Conservation (phyloP, 306 rosid genomes). For the Prunus fruticosa region DNA sequence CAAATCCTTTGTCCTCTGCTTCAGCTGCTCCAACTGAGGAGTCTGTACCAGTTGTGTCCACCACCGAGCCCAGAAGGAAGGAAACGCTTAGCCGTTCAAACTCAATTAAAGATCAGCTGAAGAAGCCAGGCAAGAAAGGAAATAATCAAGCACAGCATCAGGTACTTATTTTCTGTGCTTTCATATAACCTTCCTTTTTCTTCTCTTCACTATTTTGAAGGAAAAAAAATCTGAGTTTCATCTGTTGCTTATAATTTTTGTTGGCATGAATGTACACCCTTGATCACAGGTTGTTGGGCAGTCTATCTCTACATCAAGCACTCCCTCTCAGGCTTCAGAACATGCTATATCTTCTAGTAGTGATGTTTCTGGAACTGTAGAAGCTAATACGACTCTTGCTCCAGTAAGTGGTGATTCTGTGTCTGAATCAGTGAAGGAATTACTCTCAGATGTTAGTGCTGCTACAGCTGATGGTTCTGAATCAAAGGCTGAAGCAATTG, state of each 20-base stretch:
- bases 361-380: slow-evolving; percentile 43
- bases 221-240: not conserved
- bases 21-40: slow-evolving; percentile 35
- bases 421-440: slow-evolving; percentile 25
- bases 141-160: slow-evolving; percentile 46
- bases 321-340: slow-evolving; percentile 38
- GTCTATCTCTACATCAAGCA: slow-evolving; percentile 33
- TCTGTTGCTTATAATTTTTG: not conserved
- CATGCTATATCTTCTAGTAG: slow-evolving; percentile 26
- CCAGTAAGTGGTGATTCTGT: slow-evolving; percentile 27
- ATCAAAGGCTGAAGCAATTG: slow-evolving; percentile 27
- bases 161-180: slow-evolving; percentile 43
- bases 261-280: slow-evolving; percentile 5
- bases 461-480: slow-evolving; percentile 32
- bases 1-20: slow-evolving; percentile 26
- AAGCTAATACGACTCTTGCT: slow-evolving; percentile 30
- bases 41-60: slow-evolving; percentile 31
- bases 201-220: slow-evolving; percentile 7
- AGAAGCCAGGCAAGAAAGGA: slow-evolving; percentile 52
- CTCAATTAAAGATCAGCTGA: slow-evolving; percentile 65
- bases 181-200: not conserved
- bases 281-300: slow-evolving; percentile 50
- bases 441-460: slow-evolving; percentile 23
- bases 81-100: slow-evolving; percentile 58
- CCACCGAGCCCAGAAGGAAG: slow-evolving; percentile 43